phyloP scores from a whole-genome alignment of 768 basidiomycete species.

The Russula ochroleuca region DNA sequence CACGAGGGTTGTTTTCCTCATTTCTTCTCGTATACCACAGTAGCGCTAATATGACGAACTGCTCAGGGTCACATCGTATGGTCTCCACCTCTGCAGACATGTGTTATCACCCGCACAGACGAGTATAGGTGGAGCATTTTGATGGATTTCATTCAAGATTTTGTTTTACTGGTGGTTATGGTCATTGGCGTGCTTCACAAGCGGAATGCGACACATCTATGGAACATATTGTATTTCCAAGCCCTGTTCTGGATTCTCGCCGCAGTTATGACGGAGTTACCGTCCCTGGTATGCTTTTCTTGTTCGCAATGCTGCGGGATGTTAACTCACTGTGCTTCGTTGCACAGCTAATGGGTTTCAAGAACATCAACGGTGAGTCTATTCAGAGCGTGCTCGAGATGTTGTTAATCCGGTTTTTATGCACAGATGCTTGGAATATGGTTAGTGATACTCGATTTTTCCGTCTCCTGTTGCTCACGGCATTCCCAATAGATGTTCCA shows the following conservation, averaged over 20 bases:
- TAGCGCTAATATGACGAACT: neutral
- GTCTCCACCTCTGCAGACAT: neutral
- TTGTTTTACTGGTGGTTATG: constrained; percentile 19
- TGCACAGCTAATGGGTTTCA: constrained; percentile 16
- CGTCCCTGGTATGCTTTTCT: constrained; percentile 11
- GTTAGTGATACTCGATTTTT: constrained; percentile 3
- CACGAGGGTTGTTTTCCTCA: constrained; percentile 12
- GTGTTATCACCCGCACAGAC: neutral
- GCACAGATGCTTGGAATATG: constrained; percentile 25
- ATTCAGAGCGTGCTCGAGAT: neutral
- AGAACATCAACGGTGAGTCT: constrained; percentile 21
- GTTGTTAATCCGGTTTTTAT: neutral
- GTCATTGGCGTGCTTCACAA: constrained; percentile 22
- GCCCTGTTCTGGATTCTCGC: constrained; percentile 22
- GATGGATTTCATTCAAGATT: constrained; percentile 20
- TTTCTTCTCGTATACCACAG: neutral
- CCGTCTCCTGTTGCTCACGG: neutral
- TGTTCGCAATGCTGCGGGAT: neutral
- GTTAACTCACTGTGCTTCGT: neutral
- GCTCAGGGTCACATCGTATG: constrained; percentile 15
- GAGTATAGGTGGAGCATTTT: constrained; percentile 14
- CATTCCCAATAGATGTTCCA: constrained; percentile 21
- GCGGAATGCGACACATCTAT: constrained; percentile 21
- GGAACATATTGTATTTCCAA: constrained; percentile 26
- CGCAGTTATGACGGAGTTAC: constrained; percentile 18